Conservation (phyloP, 164 flowering plant species). For the Tetracentron sinense region DNA sequence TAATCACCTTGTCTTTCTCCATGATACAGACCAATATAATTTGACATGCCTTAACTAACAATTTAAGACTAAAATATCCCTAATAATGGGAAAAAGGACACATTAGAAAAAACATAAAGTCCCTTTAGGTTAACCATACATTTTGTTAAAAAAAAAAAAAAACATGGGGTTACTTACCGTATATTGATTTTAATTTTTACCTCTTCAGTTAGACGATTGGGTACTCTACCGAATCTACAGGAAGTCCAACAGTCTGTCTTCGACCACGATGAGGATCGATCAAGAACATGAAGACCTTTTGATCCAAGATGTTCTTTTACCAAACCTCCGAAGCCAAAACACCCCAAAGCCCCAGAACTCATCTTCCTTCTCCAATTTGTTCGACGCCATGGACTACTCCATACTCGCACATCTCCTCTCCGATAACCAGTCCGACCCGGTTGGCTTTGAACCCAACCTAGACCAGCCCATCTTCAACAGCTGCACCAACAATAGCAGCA, state of each 20-base stretch:
- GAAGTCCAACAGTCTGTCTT: conserved; percentile 22
- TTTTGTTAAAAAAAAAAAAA: too few species aligned
- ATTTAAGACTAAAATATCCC: too few species aligned
- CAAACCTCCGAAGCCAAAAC: background rate
- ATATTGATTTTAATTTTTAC: too few species aligned
- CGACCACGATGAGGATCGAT: background rate
- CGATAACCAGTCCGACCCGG: conserved; percentile 5
- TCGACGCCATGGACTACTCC: conserved; percentile 9
- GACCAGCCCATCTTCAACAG: background rate
- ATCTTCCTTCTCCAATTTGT: conserved; percentile 15
- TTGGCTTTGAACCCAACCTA: background rate
- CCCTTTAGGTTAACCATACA: too few species aligned
- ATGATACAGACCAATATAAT: too few species aligned
- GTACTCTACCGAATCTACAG: conserved; percentile 55
- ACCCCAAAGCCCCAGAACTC: conserved; percentile 2
- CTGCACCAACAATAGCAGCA: background rate
- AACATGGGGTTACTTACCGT: too few species aligned
- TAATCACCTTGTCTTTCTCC: too few species aligned
- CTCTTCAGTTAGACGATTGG: conserved; percentile 36
- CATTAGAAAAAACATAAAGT: too few species aligned
- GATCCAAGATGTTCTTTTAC: background rate
- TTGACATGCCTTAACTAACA: too few species aligned
- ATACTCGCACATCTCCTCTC: conserved; percentile 4
- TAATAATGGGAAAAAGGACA: too few species aligned
- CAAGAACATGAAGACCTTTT: conserved; percentile 1